These are phyloP conservation scores for Pyricularia pennisetigena DNA, from an alignment of 2,329 filamentous ascomycete species.

Conservation along the genomic window DNA sequence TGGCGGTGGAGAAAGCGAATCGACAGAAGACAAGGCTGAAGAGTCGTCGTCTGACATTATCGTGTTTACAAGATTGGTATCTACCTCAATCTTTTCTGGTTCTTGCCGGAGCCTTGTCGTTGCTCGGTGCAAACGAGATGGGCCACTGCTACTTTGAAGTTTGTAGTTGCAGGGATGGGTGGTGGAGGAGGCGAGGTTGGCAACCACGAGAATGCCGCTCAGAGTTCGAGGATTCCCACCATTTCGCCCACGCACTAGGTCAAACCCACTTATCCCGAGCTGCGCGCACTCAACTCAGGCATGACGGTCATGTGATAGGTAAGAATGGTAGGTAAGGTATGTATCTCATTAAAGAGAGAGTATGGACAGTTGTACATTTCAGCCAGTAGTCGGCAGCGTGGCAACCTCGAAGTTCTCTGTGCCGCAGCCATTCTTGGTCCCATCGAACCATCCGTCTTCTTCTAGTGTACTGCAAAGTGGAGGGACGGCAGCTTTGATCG, in stretches of 20 bases:
- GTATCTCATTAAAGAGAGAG: not conserved
- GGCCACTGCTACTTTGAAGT: not conserved
- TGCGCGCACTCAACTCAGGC: conserved; percentile 1
- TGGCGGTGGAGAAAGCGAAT: conserved; percentile 37
- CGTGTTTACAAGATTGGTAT: not conserved
- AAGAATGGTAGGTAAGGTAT: not conserved
- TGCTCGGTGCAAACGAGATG: not conserved
- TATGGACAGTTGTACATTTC: not conserved
- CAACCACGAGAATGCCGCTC: not conserved
- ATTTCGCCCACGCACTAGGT: conserved; percentile 4
- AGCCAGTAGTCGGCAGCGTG: not conserved
- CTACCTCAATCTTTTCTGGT: not conserved
- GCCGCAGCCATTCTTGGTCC: not conserved
- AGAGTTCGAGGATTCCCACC: conserved; percentile 4
- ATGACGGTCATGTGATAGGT: conserved; percentile 4
- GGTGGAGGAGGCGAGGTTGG: conserved; percentile 6
- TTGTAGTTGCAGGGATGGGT: not conserved
- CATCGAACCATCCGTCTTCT: not conserved
- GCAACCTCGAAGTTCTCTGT: not conserved
- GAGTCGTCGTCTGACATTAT: conserved; percentile 53
- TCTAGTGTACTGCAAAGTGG: not conserved
- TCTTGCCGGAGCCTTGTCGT: not conserved
- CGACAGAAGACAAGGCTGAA: conserved; percentile 48
- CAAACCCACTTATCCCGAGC: conserved; percentile 6
- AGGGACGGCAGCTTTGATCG: not conserved